These are phyloP conservation scores for Trichoderma asperellum DNA, from an alignment of 2,329 filamentous ascomycete species.

Conservation along the genomic window DNA sequence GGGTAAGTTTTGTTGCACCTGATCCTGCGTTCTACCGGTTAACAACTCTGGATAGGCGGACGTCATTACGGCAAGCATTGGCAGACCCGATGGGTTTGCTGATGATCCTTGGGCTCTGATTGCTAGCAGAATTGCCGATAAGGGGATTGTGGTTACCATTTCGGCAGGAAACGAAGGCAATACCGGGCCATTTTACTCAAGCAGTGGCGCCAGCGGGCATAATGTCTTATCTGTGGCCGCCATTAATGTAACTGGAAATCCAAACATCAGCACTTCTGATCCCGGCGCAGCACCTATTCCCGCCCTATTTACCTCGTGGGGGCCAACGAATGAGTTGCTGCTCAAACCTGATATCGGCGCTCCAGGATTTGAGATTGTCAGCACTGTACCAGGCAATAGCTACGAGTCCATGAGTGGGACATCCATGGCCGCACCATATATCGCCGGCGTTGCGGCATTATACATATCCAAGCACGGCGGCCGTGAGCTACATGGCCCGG, in stretches of 20 bases:
- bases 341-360: conserved; percentile 56
- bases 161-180: conserved; percentile 57
- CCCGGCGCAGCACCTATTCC: conserved; percentile 41
- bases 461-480: conserved; percentile 50
- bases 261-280: conserved; percentile 40
- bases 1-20: conserved; percentile 33
- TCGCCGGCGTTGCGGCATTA: conserved; percentile 55
- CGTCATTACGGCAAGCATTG: conserved; percentile 50
- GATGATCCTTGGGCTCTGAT: conserved; percentile 50
- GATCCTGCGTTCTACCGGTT: background rate
- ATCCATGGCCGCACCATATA: conserved; percentile 60
- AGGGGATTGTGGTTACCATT: conserved; percentile 54
- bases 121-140: conserved; percentile 46
- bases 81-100: conserved; percentile 44
- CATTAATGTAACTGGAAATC: conserved; percentile 49
- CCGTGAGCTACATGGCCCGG: conserved; percentile 44
- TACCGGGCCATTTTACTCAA: conserved; percentile 52
- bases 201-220: conserved; percentile 40
- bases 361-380: conserved; percentile 55
- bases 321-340: conserved; percentile 54
- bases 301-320: conserved; percentile 55
- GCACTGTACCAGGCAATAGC: conserved; percentile 49
- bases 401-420: conserved; percentile 57
- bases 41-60: conserved; percentile 41
- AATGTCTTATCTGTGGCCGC: conserved; percentile 45